Evolutionary conservation across 306 rosid genomes (phyloP).

Genomic region (Fagus crenata): DNA sequence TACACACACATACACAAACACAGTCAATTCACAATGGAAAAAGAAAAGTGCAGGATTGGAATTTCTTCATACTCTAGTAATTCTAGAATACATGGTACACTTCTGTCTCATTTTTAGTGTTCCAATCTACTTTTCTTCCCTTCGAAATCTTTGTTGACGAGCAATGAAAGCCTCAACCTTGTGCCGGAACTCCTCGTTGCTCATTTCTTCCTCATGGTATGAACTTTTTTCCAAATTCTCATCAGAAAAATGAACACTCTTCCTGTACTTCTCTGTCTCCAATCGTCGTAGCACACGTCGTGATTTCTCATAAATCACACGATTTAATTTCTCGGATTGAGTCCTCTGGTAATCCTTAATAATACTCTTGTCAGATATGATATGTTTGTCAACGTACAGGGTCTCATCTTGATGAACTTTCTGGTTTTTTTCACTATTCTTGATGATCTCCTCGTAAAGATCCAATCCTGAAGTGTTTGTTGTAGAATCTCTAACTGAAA

Average conservation of each 20-base stretch:
- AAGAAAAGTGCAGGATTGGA: neutral
- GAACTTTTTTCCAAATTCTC: slow-evolving; percentile 19
- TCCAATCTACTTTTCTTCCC: slow-evolving; percentile 42
- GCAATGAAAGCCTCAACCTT: slow-evolving; percentile 86
- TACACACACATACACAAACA: neutral
- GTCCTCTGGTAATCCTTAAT: slow-evolving; percentile 49
- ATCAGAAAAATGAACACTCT: slow-evolving; percentile 12
- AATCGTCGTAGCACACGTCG: slow-evolving; percentile 37
- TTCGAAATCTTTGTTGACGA: slow-evolving; percentile 61
- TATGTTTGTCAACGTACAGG: no score
- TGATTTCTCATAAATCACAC: slow-evolving; percentile 30
- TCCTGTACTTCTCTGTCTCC: slow-evolving; percentile 51
- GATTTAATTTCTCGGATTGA: slow-evolving; percentile 38
- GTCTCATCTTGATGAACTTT: neutral
- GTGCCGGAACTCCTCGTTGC: slow-evolving; percentile 74
- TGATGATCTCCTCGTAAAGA: slow-evolving; percentile 54
- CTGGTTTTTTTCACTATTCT: slow-evolving; percentile 35
- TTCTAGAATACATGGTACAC: neutral
- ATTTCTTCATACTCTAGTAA: neutral
- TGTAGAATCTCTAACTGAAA: no score
- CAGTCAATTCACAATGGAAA: neutral
- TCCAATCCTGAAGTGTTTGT: slow-evolving; percentile 8
- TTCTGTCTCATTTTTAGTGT: no score
- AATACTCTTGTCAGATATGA: neutral
- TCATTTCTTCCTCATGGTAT: slow-evolving; percentile 59